Evolutionary conservation across 176 grass and related monocot genomes (phyloP).

Genomic region (Poa annua): DNA sequence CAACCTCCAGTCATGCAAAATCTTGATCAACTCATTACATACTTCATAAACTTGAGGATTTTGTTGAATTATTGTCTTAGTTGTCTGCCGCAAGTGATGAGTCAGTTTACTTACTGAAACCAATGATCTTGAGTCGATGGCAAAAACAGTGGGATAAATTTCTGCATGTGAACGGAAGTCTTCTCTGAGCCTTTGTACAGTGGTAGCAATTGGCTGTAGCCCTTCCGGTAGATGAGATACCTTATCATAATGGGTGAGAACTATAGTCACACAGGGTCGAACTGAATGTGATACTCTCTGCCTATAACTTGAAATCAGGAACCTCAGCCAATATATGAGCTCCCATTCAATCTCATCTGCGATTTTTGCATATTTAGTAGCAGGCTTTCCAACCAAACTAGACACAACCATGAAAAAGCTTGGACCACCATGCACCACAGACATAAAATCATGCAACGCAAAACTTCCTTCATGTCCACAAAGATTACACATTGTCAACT

Average conservation of each 20-base stretch:
- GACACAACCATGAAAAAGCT: constrained; percentile 83
- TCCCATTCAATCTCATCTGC: constrained; percentile 74
- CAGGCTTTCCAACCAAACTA: constrained; percentile 66
- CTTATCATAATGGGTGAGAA: constrained; percentile 86
- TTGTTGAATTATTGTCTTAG: constrained; percentile 80
- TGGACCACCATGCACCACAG: constrained; percentile 63
- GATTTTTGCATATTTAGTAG: constrained; percentile 66
- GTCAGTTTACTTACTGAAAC: constrained; percentile 76
- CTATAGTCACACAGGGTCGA: constrained; percentile 70
- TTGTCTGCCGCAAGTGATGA: constrained; percentile 63
- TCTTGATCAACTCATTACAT: constrained; percentile 76
- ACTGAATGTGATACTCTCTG: constrained; percentile 50
- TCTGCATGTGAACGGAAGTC: constrained; percentile 76
- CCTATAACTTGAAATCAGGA: constrained; percentile 71
- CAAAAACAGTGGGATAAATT: constrained; percentile 88
- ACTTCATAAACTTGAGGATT: constrained; percentile 75
- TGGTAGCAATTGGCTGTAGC: constrained; percentile 56
- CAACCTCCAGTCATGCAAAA: constrained; percentile 71
- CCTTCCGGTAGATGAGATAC: constrained; percentile 56
- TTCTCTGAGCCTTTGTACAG: constrained; percentile 81
- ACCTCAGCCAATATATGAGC: constrained; percentile 82
- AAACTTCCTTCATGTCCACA: constrained; percentile 60
- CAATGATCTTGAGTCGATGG: constrained; percentile 81
- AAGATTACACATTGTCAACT: constrained; percentile 80
- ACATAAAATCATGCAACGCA: constrained; percentile 71